A percentile compares a stretch with the other conserved stretches of the same genome.
Evolutionary conservation across 139 green algal genomes (phyloP).

Genomic region (Parachlorella kessleri): DNA sequence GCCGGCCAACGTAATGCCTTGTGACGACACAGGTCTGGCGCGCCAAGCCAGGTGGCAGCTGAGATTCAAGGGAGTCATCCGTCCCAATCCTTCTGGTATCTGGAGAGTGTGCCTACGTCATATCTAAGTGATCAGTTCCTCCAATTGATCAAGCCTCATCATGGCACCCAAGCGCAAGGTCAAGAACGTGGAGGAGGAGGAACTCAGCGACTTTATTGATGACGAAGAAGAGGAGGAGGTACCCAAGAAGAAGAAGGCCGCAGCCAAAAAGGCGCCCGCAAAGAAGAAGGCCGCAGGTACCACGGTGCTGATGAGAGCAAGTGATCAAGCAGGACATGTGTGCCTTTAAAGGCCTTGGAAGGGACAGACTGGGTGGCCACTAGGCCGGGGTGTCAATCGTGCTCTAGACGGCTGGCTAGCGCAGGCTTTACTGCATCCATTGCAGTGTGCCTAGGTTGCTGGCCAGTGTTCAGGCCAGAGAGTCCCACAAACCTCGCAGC

Average conservation of each 20-base stretch:
- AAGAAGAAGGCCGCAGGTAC: background rate
- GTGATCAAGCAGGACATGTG: background rate
- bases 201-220: background rate
- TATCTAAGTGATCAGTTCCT: too few species aligned
- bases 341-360: background rate
- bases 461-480: background rate
- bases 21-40: too few species aligned
- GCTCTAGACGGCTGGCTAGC: background rate
- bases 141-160: too few species aligned
- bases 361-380: background rate
- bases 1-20: too few species aligned
- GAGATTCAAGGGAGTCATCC: too few species aligned
- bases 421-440: background rate
- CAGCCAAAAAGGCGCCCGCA: background rate
- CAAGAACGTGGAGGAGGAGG: background rate
- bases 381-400: background rate
- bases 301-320: background rate
- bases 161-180: conserved; percentile 6
- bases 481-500: background rate
- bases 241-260: background rate
- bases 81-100: too few species aligned
- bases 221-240: background rate
- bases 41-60: too few species aligned
- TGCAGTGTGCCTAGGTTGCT: background rate
- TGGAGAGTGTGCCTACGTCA: too few species aligned